phyloP scores from a whole-genome alignment of 2,329 filamentous ascomycete genomes.

The Talaromyces sp. region DNA sequence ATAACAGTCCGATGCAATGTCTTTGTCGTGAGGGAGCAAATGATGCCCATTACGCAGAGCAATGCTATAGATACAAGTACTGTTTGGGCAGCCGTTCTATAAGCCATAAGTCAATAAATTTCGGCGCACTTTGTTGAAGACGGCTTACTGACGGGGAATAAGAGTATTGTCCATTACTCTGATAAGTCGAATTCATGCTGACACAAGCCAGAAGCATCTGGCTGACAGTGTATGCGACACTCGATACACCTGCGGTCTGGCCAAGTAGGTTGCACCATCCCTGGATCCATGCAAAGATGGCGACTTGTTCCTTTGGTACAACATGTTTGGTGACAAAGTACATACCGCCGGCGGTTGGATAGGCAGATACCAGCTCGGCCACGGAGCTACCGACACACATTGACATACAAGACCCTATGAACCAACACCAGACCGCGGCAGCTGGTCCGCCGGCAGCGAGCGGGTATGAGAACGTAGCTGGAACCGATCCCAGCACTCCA shows the following conservation, averaged over 20 bases:
- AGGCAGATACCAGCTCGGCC: constrained; percentile 61
- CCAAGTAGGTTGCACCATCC: constrained; percentile 65
- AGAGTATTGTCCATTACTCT: constrained; percentile 44
- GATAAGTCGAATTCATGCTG: constrained; percentile 56
- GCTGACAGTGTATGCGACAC: constrained; percentile 57
- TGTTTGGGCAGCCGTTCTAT: constrained; percentile 53
- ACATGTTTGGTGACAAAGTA: constrained; percentile 64
- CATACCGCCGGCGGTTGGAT: constrained; percentile 63
- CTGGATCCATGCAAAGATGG: constrained; percentile 61
- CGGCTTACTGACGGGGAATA: constrained; percentile 51
- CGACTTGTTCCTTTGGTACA: constrained; percentile 55
- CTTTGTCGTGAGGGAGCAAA: constrained; percentile 60
- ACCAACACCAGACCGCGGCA: constrained; percentile 62
- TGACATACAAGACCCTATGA: constrained; percentile 59
- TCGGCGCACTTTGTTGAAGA: constrained; percentile 7
- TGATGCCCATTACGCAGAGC: constrained; percentile 51
- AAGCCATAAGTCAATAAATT: constrained; percentile 7
- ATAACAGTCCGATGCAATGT: constrained; percentile 55
- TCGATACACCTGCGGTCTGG: constrained; percentile 59
- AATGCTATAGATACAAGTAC: constrained; percentile 54
- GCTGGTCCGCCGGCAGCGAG: constrained; percentile 57
- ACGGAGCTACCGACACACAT: constrained; percentile 61
- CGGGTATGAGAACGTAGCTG: constrained; percentile 57
- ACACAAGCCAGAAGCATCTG: constrained; percentile 60
- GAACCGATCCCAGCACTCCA: constrained; percentile 60